A percentile compares a stretch with the other conserved stretches of the same genome.
Conservation (phyloP, 495 filamentous ascomycete genomes). For the Xylaria telfairii region DNA sequence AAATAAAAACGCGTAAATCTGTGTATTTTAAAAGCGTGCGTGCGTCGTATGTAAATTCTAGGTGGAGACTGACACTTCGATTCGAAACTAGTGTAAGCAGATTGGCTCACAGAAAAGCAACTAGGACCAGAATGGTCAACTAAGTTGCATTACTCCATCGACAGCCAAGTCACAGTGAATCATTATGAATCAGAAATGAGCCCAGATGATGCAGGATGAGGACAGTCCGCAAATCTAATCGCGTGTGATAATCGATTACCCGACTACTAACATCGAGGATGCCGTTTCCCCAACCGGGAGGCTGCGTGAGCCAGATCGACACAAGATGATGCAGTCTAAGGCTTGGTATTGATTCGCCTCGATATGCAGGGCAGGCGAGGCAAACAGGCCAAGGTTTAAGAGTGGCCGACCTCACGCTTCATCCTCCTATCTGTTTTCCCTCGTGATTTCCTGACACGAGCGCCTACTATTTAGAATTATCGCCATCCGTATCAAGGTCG, state of each 20-base stretch:
- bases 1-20: too few relatives aligned
- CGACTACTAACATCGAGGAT: not conserved
- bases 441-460: not conserved
- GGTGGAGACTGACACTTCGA: too few relatives aligned
- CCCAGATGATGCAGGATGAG: slow-evolving; percentile 6
- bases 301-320: not conserved
- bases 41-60: too few relatives aligned
- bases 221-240: not conserved
- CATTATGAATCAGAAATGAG: slow-evolving; percentile 16
- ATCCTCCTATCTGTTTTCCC: not conserved
- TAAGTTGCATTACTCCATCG: not conserved
- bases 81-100: too few relatives aligned
- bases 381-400: slow-evolving; percentile 3
- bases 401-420: not conserved
- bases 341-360: not conserved
- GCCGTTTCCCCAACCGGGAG: not conserved
- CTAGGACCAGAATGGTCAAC: too few relatives aligned
- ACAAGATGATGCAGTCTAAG: not conserved
- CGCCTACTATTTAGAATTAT: not conserved
- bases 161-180: slow-evolving; percentile 10
- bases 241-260: not conserved
- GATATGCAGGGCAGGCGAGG: not conserved
- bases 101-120: not conserved
- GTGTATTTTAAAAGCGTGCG: too few relatives aligned
- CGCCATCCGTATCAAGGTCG: not conserved